Conservation (phyloP, 2,329 filamentous ascomycete species). For the Phyllosticta citrichinensis region DNA sequence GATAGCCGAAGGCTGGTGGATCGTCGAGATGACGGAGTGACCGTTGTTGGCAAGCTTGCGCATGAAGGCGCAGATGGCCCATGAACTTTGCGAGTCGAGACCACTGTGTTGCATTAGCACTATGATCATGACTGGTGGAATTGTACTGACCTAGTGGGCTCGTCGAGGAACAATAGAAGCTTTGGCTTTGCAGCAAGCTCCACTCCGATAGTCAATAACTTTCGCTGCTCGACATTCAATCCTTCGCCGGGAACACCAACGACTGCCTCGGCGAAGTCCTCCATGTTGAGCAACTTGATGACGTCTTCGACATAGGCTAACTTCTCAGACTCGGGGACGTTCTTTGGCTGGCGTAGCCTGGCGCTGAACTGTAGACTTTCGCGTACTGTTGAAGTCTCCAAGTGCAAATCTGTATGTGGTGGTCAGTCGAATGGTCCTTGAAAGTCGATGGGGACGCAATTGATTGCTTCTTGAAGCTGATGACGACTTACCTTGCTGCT, state of each 20-base stretch:
- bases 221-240: slow-evolving; percentile 59
- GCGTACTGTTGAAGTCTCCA: slow-evolving; percentile 28
- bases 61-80: slow-evolving; percentile 53
- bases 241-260: slow-evolving; percentile 54
- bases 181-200: slow-evolving; percentile 61
- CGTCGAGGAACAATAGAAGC: slow-evolving; percentile 52
- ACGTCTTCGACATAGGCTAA: slow-evolving; percentile 53
- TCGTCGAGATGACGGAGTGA: slow-evolving; percentile 38
- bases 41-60: slow-evolving; percentile 46
- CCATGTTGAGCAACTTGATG: slow-evolving; percentile 57
- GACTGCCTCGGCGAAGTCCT: slow-evolving; percentile 55
- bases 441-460: no score
- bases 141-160: slow-evolving; percentile 35
- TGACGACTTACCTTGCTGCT: slow-evolving; percentile 23
- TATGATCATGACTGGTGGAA: slow-evolving; percentile 15
- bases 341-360: slow-evolving; percentile 39
- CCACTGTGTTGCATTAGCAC: not conserved
- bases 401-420: slow-evolving; percentile 22
- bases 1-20: slow-evolving; percentile 36
- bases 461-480: no score
- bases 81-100: slow-evolving; percentile 36
- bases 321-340: slow-evolving; percentile 48
- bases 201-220: slow-evolving; percentile 62
- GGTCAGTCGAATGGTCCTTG: not conserved
- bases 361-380: slow-evolving; percentile 27